Conservation (phyloP, 768 basidiomycete genomes). For the Gloeopeniophorella convolvens region DNA sequence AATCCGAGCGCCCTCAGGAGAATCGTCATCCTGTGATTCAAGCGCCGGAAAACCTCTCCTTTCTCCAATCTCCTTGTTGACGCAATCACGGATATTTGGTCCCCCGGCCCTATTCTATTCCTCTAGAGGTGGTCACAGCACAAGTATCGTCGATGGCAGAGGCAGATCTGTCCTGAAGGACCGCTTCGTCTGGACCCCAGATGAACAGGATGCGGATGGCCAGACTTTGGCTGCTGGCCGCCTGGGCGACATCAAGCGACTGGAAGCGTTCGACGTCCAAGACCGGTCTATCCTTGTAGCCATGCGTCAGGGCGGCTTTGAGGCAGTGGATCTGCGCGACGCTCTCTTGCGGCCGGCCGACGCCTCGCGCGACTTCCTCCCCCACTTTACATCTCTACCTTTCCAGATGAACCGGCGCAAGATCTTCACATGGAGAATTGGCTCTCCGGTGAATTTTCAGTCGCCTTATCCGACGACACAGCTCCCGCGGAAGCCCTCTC, state of each 20-base stretch:
- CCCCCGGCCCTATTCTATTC: conserved; percentile 85
- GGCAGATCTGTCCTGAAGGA: conserved; percentile 80
- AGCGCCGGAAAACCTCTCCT: conserved; percentile 53
- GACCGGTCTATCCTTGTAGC: conserved; percentile 76
- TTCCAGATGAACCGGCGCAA: conserved; percentile 61
- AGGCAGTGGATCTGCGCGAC: conserved; percentile 74
- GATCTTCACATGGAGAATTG: conserved; percentile 81
- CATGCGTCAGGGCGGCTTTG: conserved; percentile 80
- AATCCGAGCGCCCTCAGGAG: conserved; percentile 24
- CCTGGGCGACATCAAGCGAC: conserved; percentile 76
- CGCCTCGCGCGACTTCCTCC: conserved; percentile 65
- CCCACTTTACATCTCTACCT: conserved; percentile 57
- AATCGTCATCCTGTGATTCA: conserved; percentile 25
- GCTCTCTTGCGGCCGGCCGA: conserved; percentile 77
- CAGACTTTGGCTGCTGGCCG: conserved; percentile 31
- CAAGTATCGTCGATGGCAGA: conserved; percentile 79
- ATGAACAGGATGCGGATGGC: conserved; percentile 44
- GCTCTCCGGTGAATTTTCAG: conserved; percentile 49
- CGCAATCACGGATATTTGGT: conserved; percentile 77
- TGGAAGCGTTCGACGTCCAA: conserved; percentile 76
- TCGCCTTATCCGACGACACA: conserved; percentile 1
- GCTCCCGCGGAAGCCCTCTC: conserved; percentile 30
- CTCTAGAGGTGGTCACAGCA: conserved; percentile 85
- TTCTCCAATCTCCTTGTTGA: conserved; percentile 64
- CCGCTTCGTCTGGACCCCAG: conserved; percentile 71